A percentile compares a stretch with the other conserved stretches of the same genome.
phyloP scores from a whole-genome alignment of 2,329 filamentous ascomycete species.

The Byssoonygena ceratinophila region DNA sequence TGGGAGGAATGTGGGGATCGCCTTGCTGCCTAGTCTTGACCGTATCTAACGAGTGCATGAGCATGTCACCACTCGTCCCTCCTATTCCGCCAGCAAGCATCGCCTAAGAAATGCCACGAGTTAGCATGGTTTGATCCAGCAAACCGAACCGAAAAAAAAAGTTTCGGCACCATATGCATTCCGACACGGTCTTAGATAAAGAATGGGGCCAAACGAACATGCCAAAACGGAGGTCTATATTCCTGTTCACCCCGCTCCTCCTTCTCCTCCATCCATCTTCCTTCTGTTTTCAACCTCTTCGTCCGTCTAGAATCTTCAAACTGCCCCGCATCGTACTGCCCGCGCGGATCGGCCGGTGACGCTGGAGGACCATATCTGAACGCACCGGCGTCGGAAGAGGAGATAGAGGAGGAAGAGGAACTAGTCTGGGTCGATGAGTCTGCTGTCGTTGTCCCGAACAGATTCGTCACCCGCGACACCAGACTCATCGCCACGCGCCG shows the following conservation, averaged over 20 bases:
- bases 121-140: constrained; percentile 1
- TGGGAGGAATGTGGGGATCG: constrained; percentile 83
- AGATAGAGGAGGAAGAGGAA: constrained; percentile 25
- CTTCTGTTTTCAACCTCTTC: constrained; percentile 19
- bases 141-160: too few species aligned
- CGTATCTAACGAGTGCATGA: constrained; percentile 98
- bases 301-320: constrained; percentile 19
- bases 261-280: constrained; percentile 16
- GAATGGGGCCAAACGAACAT: constrained; percentile 14
- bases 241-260: constrained; percentile 16
- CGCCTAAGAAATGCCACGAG: constrained; percentile 44
- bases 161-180: background rate
- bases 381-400: constrained; percentile 18
- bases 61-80: constrained; percentile 85
- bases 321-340: constrained; percentile 8
- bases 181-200: background rate
- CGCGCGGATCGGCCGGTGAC: background rate
- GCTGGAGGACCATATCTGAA: background rate
- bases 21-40: constrained; percentile 98
- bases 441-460: constrained; percentile 35
- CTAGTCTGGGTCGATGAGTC: constrained; percentile 25
- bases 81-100: constrained; percentile 94
- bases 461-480: constrained; percentile 44
- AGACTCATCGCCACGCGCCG: constrained; percentile 45
- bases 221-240: constrained; percentile 18